Conservation (phyloP, 495 filamentous ascomycete genomes). For the Neurospora tetrasperma region DNA sequence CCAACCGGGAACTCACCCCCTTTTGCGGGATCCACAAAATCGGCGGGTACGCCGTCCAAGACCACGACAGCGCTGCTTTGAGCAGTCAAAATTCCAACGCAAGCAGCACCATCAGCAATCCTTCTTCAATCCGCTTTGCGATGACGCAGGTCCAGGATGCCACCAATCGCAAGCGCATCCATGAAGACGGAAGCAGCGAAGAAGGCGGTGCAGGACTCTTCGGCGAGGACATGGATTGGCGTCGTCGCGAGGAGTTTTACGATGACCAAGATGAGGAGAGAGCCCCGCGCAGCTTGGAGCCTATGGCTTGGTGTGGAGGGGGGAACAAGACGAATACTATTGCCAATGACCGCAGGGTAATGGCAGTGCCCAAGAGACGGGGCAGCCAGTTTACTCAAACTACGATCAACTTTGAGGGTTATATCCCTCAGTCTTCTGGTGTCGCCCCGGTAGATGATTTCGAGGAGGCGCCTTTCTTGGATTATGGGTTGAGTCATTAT, state of each 20-base stretch:
- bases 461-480: slow-evolving; percentile 43
- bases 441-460: slow-evolving; percentile 30
- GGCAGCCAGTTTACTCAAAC: background rate
- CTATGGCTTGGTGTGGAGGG: slow-evolving; percentile 11
- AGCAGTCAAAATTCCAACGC: slow-evolving; percentile 31
- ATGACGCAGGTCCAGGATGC: background rate
- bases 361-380: slow-evolving; percentile 30
- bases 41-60: slow-evolving; percentile 43
- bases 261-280: slow-evolving; percentile 22
- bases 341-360: slow-evolving; percentile 21
- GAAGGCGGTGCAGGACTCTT: slow-evolving; percentile 11
- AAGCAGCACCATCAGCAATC: slow-evolving; percentile 14
- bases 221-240: slow-evolving; percentile 8
- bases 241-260: slow-evolving; percentile 16
- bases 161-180: slow-evolving; percentile 31
- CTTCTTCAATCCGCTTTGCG: slow-evolving; percentile 1
- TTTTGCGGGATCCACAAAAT: slow-evolving; percentile 67
- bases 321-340: background rate
- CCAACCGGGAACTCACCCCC: slow-evolving; percentile 50
- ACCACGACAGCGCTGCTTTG: slow-evolving; percentile 14
- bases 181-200: slow-evolving; percentile 19
- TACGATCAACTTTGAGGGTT: background rate
- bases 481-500: slow-evolving; percentile 16
- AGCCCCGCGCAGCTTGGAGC: slow-evolving; percentile 26
- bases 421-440: background rate